These are phyloP conservation scores for Daucus carota DNA, from an alignment of 129 eudicot species.

Conservation along the genomic window DNA sequence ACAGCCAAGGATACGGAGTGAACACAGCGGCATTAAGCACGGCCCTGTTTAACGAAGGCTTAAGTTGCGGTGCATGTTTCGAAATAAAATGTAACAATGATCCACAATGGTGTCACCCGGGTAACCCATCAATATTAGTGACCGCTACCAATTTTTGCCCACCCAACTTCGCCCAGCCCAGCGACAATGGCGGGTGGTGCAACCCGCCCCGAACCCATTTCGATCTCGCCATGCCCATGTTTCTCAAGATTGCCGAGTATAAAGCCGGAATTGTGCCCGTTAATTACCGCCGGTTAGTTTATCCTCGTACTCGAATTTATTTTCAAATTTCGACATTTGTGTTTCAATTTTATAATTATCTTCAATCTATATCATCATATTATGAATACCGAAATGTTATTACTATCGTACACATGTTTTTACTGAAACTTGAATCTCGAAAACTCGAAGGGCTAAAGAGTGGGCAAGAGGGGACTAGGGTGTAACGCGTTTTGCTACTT, in stretches of 20 bases:
- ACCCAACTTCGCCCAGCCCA: constrained; percentile 56
- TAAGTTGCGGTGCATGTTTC: constrained; percentile 73
- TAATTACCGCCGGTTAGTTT: constrained; percentile 39
- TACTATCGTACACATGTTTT: neutral
- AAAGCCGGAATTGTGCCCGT: constrained; percentile 82
- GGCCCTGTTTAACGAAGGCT: constrained; percentile 65
- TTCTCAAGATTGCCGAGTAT: constrained; percentile 64
- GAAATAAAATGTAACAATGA: constrained; percentile 59
- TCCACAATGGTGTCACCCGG: constrained; percentile 72
- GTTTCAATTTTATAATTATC: no score
- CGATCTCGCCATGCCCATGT: constrained; percentile 87
- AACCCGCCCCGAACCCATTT: constrained; percentile 87
- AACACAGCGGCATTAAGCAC: constrained; percentile 81
- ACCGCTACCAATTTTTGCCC: constrained; percentile 90
- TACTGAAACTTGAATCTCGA: no score
- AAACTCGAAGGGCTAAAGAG: no score
- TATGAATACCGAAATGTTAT: no score
- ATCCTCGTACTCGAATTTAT: neutral
- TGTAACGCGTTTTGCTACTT: neutral
- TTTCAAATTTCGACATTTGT: neutral
- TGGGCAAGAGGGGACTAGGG: neutral
- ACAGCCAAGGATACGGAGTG: constrained; percentile 73
- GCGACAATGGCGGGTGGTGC: constrained; percentile 80
- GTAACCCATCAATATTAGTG: constrained; percentile 65
- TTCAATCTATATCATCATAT: no score